Base-by-base conservation (phyloP, 2,329 filamentous ascomycete genomes). In the Sodiomyces alkalinus region DNA sequence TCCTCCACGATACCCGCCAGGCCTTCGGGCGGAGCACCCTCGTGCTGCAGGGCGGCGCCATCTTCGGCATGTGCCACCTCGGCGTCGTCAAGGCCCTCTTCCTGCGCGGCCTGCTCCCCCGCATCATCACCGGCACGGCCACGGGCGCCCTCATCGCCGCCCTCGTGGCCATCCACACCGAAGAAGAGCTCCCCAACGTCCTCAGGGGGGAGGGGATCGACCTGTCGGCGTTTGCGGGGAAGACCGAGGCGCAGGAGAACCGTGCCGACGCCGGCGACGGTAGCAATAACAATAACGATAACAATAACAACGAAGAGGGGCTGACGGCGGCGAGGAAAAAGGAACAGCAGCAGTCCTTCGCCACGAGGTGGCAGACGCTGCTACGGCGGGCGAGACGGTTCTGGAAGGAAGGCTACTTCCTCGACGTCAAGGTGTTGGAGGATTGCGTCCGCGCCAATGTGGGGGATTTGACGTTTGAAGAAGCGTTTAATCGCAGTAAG, bases 71-170 rank as follows among this genome's bases (percentile, higher is more conserved):
- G 7, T 93, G 82, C 42, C 87, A 94, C 51, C 52, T 94, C 4
- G 86, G 86, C 6, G 83, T 94, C 5, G 80, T 92, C 21, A 92
- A 87, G 47, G 85, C 85, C 2, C 58, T 94, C 22, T 81, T 86
- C 51, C 55, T 85, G 19, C 70, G 80, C 17, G 81, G 81, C 1
- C 56, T 94, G 11, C 60, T 94, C 25, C 87, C 90, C 4, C 71
- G 83, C 23, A 92, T 94, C 41, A 86, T 96, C 41, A 83, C 83
- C 0, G 87, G 87, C 7, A 92, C 83, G 2, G 86, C 80, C 4
- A 92, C 83, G 0, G 87, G 87, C 10, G 87, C 86, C 7, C 58
- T 94, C 42, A 87, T 93, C 38, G 86, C 85, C 2, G 83, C 85
- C 9, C 59, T 94, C 17, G 81, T 96, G 2, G 80, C 81, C 5